phyloP scores from a whole-genome alignment of 306 rosid genomes.

The Corylus americana region DNA sequence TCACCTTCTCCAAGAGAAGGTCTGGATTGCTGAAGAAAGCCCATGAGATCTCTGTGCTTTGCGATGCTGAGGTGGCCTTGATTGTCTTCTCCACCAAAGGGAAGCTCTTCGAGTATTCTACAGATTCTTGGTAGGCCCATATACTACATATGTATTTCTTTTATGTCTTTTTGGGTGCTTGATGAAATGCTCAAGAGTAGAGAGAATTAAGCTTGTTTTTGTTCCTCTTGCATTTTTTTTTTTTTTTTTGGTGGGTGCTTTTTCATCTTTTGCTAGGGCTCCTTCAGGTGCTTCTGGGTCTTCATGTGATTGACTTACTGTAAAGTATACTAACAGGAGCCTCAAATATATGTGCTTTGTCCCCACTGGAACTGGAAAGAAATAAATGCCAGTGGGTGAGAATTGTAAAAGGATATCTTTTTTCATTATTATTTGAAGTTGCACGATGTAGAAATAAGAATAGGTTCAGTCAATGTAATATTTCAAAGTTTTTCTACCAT shows the following conservation, averaged over 20 bases:
- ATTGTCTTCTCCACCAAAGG: slow-evolving; percentile 86
- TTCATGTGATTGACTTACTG: not conserved
- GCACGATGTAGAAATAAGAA: too few relatives aligned
- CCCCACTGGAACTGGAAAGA: not conserved
- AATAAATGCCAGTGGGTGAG: not conserved
- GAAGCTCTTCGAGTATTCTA: slow-evolving; percentile 73
- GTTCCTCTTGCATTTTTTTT: not conserved
- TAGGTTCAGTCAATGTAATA: not conserved
- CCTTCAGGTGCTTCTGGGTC: not conserved
- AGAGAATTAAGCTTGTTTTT: not conserved
- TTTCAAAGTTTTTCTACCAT: not conserved
- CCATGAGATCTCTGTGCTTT: slow-evolving; percentile 84
- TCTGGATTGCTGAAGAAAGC: slow-evolving; percentile 89
- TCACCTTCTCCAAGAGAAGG: slow-evolving; percentile 86
- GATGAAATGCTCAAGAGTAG: not conserved
- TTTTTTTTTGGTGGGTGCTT: not conserved
- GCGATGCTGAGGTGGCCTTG: slow-evolving; percentile 90
- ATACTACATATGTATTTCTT: not conserved
- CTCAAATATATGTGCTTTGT: not conserved
- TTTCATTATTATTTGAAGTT: too few relatives aligned
- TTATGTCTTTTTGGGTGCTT: not conserved
- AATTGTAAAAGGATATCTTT: too few relatives aligned
- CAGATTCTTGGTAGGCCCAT: slow-evolving; percentile 59
- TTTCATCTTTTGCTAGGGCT: not conserved
- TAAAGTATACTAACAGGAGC: not conserved